Evolutionary conservation across 371 early-diverging fungal species (phyloP), one percentile per base, ranked within the genome.

Genomic region (Mucor indicus): DNA sequence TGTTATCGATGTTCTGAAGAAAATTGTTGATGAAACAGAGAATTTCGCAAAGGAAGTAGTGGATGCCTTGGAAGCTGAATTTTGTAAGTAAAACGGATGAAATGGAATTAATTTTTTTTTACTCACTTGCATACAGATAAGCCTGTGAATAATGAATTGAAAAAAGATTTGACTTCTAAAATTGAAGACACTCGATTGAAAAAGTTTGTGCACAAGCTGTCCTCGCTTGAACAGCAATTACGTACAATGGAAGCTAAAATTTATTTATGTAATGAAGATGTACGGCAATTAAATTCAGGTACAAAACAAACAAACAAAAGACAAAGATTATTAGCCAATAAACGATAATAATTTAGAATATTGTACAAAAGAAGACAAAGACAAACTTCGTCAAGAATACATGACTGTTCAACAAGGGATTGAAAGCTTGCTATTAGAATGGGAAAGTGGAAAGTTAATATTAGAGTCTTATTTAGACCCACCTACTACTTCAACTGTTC

Each of bases 161-260:
- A 27, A 27, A 11, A 7, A 27, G 11, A 15, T 33, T 15, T 13
- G 35, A 4, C 4, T 33, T n/a, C 6, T 33, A 55, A 60, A 35
- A 47, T 62, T 10, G 33, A 44, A 16, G 69, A 72, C 41, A 22
- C 38, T 15, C 39, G 63, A 30, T 21, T 64, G n/a, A 60, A 62
- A 25, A 57, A 54, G 12, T 76, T 76, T 47, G 48, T 76, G 9
- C 73, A 72, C 50, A 50, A 61, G 27, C 38, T 76, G 20, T 52
- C 71, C 15, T 61, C 59, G n/a, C 53, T 76, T 19, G 71, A 72
- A 30, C 73, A 72, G 45, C 73, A 76, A 39, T 45, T 70, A 31
- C 55, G 73, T 12, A 72, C 73, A 10, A 44, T 73, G 50, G 73
- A 71, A 54, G 77, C 77, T 6, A 72, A 71, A 40, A 50, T 77